Base-by-base conservation (phyloP, 2,329 filamentous ascomycete genomes). In the Colletotrichum lentis region DNA sequence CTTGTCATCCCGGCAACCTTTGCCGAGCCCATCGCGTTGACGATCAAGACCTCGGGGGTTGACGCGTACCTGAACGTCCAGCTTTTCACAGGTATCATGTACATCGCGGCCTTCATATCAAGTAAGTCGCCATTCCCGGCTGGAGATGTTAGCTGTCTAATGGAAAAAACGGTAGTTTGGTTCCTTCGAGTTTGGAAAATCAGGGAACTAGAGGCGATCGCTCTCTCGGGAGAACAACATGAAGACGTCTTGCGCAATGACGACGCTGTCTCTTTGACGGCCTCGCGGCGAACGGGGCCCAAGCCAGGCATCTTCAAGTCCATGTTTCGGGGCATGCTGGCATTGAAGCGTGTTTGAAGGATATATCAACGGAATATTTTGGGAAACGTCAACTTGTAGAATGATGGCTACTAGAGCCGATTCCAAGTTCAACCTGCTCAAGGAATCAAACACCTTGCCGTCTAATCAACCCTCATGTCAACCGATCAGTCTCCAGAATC, bases 1-100 rank as follows among this genome's bases (percentile, higher is more conserved):
- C 83, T 95, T 18, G 86, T 90, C 5, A 76, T 93, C 11, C 92
- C 92, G 0, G 86, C 87, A 14, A 92, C 90, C 0, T 93, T 90
- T 71, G 85, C 87, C 44, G 87, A 90, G 71, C 85, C 86, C 2
- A 91, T 91, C 71, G 89, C 84, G 3, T 76, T 91, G 47, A 80
- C 85, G 60, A 83, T 91, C 37, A 81, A 83, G 64, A 72, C 77
- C 73, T 60, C 77, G 20, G 74, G 82, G 44, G 31, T 78, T 0
- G 76, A 79, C 35, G 82, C 83, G 22, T 88, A 88, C 65, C 76
- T 86, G 3, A 76, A 84, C 11, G 82, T 83, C 0, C 84, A 88
- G 73, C 72, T 90, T 1, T 90, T 91, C 70, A 83, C 85, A 0
- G 88, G 86, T 1, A 79, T 87, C 67, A 85, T 90, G 80, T 91